Evolutionary conservation across 331 rosid species (phyloP).

Genomic region (Pyracantha coccinea): DNA sequence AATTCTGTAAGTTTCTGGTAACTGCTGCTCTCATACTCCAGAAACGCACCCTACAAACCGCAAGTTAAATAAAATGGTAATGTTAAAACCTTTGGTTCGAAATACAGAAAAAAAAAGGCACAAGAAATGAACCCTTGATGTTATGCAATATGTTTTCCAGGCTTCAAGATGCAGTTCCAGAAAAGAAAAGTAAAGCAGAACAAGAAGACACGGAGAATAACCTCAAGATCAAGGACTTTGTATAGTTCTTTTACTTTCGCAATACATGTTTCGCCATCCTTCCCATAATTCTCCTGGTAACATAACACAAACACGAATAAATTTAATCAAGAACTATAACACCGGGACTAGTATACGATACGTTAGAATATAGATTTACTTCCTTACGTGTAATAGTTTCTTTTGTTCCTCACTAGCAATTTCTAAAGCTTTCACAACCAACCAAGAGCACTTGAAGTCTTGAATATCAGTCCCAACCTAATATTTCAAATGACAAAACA

Average conservation of each 20-base stretch:
- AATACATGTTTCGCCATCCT: slow-evolving; percentile 25
- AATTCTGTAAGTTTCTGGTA: slow-evolving; percentile 21
- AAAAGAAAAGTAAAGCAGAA: background rate
- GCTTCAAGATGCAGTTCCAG: background rate
- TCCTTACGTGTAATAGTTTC: slow-evolving; percentile 28
- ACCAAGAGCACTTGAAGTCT: slow-evolving; percentile 54
- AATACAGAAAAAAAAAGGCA: background rate
- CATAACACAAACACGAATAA: background rate
- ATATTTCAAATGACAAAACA: background rate
- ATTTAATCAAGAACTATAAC: background rate
- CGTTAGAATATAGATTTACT: background rate
- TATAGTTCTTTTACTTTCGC: slow-evolving; percentile 38
- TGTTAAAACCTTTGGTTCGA: background rate
- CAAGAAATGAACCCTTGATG: background rate
- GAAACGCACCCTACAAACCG: slow-evolving; percentile 23
- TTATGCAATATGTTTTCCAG: background rate
- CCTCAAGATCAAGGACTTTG: slow-evolving; percentile 34
- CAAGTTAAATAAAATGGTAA: background rate
- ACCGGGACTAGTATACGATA: background rate
- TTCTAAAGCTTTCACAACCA: slow-evolving; percentile 45
- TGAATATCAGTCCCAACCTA: slow-evolving; percentile 52
- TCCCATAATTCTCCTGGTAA: slow-evolving; percentile 34
- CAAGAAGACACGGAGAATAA: background rate
- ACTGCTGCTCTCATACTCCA: slow-evolving; percentile 35
- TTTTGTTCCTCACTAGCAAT: slow-evolving; percentile 30